Evolutionary conservation across 2,329 filamentous ascomycete species (phyloP).

Genomic region (Didymella pomorum): DNA sequence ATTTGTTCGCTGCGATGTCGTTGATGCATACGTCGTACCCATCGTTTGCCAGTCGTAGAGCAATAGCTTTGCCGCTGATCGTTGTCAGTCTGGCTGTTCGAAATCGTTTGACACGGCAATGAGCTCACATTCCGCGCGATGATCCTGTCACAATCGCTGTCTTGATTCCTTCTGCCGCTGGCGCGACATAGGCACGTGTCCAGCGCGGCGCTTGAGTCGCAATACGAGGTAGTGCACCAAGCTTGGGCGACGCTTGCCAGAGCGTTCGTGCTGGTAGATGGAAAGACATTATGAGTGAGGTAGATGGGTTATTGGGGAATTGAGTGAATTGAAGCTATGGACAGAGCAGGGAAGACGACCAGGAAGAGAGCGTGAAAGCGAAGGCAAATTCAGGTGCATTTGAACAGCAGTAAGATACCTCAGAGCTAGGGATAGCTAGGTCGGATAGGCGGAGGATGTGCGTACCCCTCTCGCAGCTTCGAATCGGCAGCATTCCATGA

Average conservation of each 20-base stretch:
- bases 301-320: not conserved
- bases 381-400: slow-evolving; percentile 2
- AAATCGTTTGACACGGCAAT: not conserved
- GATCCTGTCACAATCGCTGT: slow-evolving; percentile 52
- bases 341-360: not conserved
- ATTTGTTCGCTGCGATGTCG: slow-evolving; percentile 63
- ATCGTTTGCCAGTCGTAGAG: slow-evolving; percentile 68
- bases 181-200: slow-evolving; percentile 37
- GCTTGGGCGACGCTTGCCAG: slow-evolving; percentile 31
- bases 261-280: slow-evolving; percentile 31
- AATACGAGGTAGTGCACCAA: slow-evolving; percentile 22
- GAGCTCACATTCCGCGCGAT: slow-evolving; percentile 48
- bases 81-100: slow-evolving; percentile 11
- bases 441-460: slow-evolving; percentile 39
- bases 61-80: slow-evolving; percentile 67
- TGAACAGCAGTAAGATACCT: slow-evolving; percentile 11
- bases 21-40: slow-evolving; percentile 73
- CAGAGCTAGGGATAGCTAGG: slow-evolving; percentile 14
- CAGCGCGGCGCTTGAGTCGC: slow-evolving; percentile 27
- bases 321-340: slow-evolving; percentile 1
- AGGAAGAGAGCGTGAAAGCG: not conserved
- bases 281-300: slow-evolving; percentile 30
- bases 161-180: slow-evolving; percentile 31
- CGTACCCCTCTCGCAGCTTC: slow-evolving; percentile 37
- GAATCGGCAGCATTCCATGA: slow-evolving; percentile 15